Evolutionary conservation across 495 filamentous ascomycete genomes (phyloP).

Genomic region (Neurospora hispaniola): DNA sequence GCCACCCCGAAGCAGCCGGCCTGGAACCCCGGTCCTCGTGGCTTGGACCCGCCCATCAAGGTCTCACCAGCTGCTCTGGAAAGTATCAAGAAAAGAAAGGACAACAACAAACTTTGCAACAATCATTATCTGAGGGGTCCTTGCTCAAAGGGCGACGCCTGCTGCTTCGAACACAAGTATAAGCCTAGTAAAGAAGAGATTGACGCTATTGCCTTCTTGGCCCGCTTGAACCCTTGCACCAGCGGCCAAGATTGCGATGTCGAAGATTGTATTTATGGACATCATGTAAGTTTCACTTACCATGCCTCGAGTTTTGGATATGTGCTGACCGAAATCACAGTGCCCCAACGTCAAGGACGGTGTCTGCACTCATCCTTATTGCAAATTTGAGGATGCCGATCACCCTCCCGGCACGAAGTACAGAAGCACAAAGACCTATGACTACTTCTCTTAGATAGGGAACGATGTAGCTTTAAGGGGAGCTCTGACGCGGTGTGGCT

Average conservation of each 20-base stretch:
- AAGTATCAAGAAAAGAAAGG: conserved; percentile 61
- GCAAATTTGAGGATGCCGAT: conserved; percentile 35
- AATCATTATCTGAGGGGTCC: conserved; percentile 69
- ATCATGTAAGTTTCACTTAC: conserved; percentile 35
- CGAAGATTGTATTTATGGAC: conserved; percentile 75
- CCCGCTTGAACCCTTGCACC: conserved; percentile 69
- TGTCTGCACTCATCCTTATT: conserved; percentile 32
- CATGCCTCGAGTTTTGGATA: neutral
- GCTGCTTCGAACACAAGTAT: conserved; percentile 67
- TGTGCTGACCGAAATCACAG: conserved; percentile 5
- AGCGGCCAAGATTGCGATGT: conserved; percentile 65
- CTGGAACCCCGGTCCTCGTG: conserved; percentile 45
- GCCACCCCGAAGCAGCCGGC: conserved; percentile 12
- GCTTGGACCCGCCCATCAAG: conserved; percentile 38
- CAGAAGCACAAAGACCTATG: conserved; percentile 21
- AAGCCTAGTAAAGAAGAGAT: conserved; percentile 57
- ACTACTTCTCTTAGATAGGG: conserved; percentile 2
- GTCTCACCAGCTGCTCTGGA: conserved; percentile 54
- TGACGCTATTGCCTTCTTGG: conserved; percentile 55
- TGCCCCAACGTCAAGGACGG: conserved; percentile 32
- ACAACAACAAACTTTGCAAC: conserved; percentile 73
- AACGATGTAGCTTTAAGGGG: neutral
- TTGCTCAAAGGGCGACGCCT: conserved; percentile 60
- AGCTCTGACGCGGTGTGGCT: neutral
- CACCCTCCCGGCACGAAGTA: conserved; percentile 42